phyloP scores from a whole-genome alignment of 1,284 basidiomycete species.

The Sporisorium iseilematis-ciliati region DNA sequence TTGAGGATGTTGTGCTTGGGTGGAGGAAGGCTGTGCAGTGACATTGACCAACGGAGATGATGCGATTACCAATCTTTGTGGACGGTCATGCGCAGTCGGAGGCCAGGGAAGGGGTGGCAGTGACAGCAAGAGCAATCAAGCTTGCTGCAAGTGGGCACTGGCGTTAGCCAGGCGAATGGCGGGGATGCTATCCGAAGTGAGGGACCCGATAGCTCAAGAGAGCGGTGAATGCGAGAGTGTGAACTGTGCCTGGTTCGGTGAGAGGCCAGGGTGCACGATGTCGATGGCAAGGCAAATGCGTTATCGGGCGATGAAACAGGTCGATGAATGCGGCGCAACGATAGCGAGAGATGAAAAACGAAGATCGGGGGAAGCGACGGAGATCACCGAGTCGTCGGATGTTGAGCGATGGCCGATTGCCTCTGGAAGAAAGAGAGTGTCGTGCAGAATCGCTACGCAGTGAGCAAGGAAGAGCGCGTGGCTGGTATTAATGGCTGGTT shows the following conservation, averaged over 20 bases:
- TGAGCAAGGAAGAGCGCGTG: background rate
- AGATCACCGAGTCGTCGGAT: background rate
- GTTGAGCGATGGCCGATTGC: background rate
- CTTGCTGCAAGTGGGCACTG: background rate
- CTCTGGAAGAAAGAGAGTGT: too few relatives aligned
- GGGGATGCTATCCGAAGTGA: too few relatives aligned
- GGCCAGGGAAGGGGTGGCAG: background rate
- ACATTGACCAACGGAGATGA: conserved; percentile 4
- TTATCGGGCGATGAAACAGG: background rate
- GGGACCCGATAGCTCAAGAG: background rate
- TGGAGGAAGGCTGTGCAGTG: conserved; percentile 6
- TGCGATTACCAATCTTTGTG: background rate
- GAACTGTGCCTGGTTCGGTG: background rate
- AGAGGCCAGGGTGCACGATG: too few relatives aligned
- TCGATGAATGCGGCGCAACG: background rate
- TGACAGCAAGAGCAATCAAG: background rate
- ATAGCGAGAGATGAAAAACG: background rate
- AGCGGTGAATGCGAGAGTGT: background rate
- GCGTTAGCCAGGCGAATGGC: too few relatives aligned
- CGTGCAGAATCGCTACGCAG: background rate
- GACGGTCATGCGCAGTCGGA: background rate
- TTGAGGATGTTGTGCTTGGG: conserved; percentile 1
- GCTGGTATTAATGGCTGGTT: background rate
- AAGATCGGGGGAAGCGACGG: background rate
- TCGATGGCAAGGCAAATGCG: background rate